phyloP scores from a whole-genome alignment of 441 rosid species.

The Populus hybrid region DNA sequence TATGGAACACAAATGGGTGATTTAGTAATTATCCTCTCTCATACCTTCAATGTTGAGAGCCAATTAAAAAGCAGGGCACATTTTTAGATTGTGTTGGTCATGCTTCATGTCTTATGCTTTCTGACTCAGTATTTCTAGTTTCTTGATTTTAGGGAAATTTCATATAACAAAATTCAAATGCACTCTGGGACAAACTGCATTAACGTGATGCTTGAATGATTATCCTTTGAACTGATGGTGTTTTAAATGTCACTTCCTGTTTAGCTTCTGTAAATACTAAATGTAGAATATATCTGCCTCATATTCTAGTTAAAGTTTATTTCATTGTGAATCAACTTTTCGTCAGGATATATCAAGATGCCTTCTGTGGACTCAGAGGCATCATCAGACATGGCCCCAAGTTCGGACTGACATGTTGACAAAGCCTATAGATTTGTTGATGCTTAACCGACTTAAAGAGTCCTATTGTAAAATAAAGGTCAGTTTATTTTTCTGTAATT shows the following conservation, averaged over 20 bases:
- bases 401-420: slow-evolving; percentile 69
- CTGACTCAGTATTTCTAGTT: not conserved
- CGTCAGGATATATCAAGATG: slow-evolving; percentile 96
- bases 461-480: slow-evolving; percentile 78
- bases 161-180: not conserved
- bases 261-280: not conserved
- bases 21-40: not conserved
- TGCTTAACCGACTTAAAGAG: slow-evolving; percentile 84
- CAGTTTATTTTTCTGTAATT: slow-evolving; percentile 20
- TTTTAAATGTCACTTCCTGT: not conserved
- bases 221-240: not conserved
- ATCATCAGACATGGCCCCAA: slow-evolving; percentile 96
- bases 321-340: not conserved
- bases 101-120: not conserved
- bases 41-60: not conserved
- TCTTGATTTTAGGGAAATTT: not conserved
- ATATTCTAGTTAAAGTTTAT: not conserved
- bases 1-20: not conserved
- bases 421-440: slow-evolving; percentile 78
- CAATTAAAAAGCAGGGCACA: not conserved
- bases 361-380: slow-evolving; percentile 95
- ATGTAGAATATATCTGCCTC: not conserved
- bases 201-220: not conserved
- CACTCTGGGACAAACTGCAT: not conserved
- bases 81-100: not conserved